phyloP scores from a whole-genome alignment of 306 rosid species.

The Spatholobus suberectus region DNA sequence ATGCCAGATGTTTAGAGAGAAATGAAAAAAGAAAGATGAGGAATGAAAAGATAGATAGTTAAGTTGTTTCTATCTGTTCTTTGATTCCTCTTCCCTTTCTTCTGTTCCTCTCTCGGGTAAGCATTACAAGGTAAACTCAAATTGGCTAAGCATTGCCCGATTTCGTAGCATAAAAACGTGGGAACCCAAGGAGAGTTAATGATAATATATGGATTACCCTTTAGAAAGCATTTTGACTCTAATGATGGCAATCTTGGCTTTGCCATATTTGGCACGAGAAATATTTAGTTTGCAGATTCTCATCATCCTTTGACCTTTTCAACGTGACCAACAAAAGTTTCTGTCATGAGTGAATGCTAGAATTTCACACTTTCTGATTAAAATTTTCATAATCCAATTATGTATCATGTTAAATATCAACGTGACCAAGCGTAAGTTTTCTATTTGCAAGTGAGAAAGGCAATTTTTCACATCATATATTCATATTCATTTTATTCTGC shows the following conservation, averaged over 20 bases:
- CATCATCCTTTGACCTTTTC: slow-evolving; percentile 48
- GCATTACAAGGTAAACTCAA: slow-evolving; percentile 37
- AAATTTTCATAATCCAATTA: background rate
- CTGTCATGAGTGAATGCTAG: background rate
- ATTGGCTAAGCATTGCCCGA: slow-evolving; percentile 47
- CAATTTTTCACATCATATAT: background rate
- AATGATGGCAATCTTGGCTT: slow-evolving; percentile 10
- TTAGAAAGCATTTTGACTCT: slow-evolving; percentile 30
- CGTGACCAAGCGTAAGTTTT: background rate
- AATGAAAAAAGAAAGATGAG: background rate
- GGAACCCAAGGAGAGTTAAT: slow-evolving; percentile 35
- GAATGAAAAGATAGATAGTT: slow-evolving; percentile 43
- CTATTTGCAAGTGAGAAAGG: background rate
- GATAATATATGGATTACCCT: slow-evolving; percentile 21
- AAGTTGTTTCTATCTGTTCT: slow-evolving; percentile 41
- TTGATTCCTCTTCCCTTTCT: slow-evolving; percentile 23
- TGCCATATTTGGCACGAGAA: slow-evolving; percentile 32
- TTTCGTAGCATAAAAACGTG: slow-evolving; percentile 55
- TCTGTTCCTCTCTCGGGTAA: slow-evolving; percentile 33
- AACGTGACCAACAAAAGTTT: slow-evolving; percentile 33
- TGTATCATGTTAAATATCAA: background rate
- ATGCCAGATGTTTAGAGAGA: slow-evolving; percentile 22
- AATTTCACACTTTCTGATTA: background rate
- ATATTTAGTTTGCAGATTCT: slow-evolving; percentile 12
- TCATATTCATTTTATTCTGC: too few relatives aligned